A percentile compares a stretch with the other conserved stretches of the same genome.
Conservation (phyloP, 2,329 filamentous ascomycete genomes). For the Trichocomaceae sp. region DNA sequence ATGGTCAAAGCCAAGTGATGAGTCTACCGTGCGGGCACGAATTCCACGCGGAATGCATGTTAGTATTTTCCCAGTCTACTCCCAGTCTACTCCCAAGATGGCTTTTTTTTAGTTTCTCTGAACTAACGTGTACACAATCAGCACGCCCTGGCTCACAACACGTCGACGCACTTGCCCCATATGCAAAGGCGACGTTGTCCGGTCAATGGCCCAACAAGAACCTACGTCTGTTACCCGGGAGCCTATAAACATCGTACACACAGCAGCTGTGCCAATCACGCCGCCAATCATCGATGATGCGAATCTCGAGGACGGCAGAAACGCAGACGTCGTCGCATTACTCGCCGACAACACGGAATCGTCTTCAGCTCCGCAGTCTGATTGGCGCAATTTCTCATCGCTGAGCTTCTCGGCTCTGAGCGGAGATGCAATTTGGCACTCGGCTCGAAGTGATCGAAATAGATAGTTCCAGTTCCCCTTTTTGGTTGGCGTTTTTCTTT, state of each 20-base stretch:
- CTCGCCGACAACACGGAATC: slow-evolving; percentile 23
- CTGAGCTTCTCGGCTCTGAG: slow-evolving; percentile 41
- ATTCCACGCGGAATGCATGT: slow-evolving; percentile 98
- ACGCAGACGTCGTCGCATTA: slow-evolving; percentile 27
- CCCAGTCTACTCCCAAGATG: too few species aligned
- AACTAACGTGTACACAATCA: slow-evolving; percentile 30
- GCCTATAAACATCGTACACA: slow-evolving; percentile 38
- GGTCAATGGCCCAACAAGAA: slow-evolving; percentile 47
- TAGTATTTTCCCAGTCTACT: slow-evolving; percentile 44
- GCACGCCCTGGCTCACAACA: slow-evolving; percentile 94
- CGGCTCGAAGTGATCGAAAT: slow-evolving; percentile 33
- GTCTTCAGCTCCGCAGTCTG: slow-evolving; percentile 28
- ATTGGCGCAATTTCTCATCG: slow-evolving; percentile 40
- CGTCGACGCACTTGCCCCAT: slow-evolving; percentile 95
- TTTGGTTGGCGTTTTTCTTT: neutral
- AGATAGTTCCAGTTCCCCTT: slow-evolving; percentile 22
- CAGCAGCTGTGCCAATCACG: slow-evolving; percentile 38
- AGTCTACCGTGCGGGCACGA: slow-evolving; percentile 95
- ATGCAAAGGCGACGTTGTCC: slow-evolving; percentile 93
- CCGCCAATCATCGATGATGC: slow-evolving; percentile 37
- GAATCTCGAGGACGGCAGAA: slow-evolving; percentile 39
- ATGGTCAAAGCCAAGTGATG: slow-evolving; percentile 93
- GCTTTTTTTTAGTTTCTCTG: neutral
- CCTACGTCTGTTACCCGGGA: slow-evolving; percentile 16
- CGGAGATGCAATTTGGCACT: slow-evolving; percentile 42